Percentiles rank a stretch among this genome's conserved stretches.
These are phyloP conservation scores for Phenoliferia sp. DNA, from an alignment of 1,284 basidiomycete species.

Conservation along the genomic window DNA sequence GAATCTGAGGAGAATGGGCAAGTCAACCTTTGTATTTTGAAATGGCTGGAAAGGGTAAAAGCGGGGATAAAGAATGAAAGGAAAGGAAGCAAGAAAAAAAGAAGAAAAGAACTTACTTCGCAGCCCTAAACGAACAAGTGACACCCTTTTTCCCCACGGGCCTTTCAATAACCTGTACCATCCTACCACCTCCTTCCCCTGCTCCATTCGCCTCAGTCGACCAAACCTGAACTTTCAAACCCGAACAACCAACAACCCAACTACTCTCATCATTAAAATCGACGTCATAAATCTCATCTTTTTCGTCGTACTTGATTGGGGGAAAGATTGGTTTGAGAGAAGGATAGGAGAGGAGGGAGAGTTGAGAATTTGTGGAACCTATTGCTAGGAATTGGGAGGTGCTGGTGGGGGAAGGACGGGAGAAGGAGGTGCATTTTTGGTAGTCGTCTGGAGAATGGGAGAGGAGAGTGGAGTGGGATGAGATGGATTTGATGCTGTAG, in stretches of 20 bases:
- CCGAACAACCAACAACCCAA: slow-evolving; percentile 24
- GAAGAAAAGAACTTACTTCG: slow-evolving; percentile 50
- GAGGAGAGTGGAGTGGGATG: too few relatives aligned
- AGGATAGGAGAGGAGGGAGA: slow-evolving; percentile 26
- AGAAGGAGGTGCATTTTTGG: slow-evolving; percentile 69
- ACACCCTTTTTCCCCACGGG: slow-evolving; percentile 34
- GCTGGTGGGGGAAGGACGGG: slow-evolving; percentile 42
- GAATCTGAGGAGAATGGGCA: too few relatives aligned
- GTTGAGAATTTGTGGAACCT: slow-evolving; percentile 21
- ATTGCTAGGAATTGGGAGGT: slow-evolving; percentile 26
- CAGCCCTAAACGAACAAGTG: slow-evolving; percentile 65
- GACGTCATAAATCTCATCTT: slow-evolving; percentile 34
- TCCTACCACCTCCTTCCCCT: slow-evolving; percentile 10
- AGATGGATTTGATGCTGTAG: too few relatives aligned
- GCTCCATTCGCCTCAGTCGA: slow-evolving; percentile 3
- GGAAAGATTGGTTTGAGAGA: slow-evolving; percentile 20
- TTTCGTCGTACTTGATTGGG: slow-evolving; percentile 18
- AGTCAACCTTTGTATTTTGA: neutral
- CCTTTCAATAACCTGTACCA: slow-evolving; percentile 33
- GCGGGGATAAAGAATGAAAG: neutral
- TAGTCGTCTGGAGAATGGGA: neutral
- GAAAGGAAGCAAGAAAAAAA: neutral
- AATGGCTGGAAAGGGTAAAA: neutral
- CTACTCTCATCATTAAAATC: slow-evolving; percentile 26
- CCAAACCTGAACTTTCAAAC: slow-evolving; percentile 26